Evolutionary conservation across 2,329 filamentous ascomycete species (phyloP), one percentile per base, ranked within the genome.

Genomic region (Elsinoe perseae): DNA sequence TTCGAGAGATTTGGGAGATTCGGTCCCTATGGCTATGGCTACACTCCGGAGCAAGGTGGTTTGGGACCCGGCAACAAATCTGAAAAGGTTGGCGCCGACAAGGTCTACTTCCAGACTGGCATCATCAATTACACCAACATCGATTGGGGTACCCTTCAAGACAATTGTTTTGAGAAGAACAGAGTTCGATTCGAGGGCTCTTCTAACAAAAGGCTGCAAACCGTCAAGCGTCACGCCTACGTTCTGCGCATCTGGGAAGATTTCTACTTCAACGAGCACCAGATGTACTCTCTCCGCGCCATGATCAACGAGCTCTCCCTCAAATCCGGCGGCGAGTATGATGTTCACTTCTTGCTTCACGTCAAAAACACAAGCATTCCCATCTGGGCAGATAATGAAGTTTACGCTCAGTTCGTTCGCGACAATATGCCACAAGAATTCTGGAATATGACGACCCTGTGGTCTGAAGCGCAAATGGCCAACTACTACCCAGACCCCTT

Each of bases 381-480:
- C 7, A 83, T 95, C 64, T 93, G 87, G 85, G 86, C 87, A 1
- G 85, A 89, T 62, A 76, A 83, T 54, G 80, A 82, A 46, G 77
- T 77, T 50, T 96, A 85, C 74, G 76, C 79, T 67, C 78, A 77
- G 66, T 85, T 78, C 57, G 85, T 86, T 67, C 75, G 81, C 54
- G 81, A 86, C 50, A 80, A 81, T 23, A 80, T 92, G 10, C 87
- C 93, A 0, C 78, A 83, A 61, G 93, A 98, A 66, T 96, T 98
- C 72, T 85, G 81, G 62, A 88, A 88, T 46, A 84, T 98, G 67
- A 87, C 87, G 18, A 95, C 88, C 0, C 78, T 97, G 5, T 98
- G 93, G 93, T 93, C 89, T 0, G 90, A 95, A 70, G 85, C 86
- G 21, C 90, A 96, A 71, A 96, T 97, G 90, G 78, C 86, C 54